These are phyloP conservation scores for Metarhizium album DNA, from an alignment of 2,329 filamentous ascomycete species.

Conservation along the genomic window DNA sequence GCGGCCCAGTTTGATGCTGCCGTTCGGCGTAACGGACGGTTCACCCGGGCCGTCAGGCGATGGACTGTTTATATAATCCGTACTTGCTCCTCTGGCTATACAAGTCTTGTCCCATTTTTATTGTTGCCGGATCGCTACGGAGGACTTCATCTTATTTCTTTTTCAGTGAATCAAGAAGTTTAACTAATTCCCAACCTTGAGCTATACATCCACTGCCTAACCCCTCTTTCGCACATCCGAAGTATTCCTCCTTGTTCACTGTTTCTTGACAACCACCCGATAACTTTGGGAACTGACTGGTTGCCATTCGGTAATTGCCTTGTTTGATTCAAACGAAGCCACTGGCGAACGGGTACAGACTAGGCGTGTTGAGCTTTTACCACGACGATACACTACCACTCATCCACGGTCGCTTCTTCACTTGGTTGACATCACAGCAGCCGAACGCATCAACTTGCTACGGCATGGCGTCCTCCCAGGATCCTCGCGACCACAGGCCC, in stretches of 20 bases:
- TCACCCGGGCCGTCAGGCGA: not conserved
- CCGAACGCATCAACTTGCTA: not conserved
- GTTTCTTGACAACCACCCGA: not conserved
- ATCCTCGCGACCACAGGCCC: constrained; percentile 1
- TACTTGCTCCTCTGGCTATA: not conserved
- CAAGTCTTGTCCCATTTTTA: not conserved
- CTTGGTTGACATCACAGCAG: not conserved
- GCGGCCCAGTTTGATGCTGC: not conserved
- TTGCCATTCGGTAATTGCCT: not conserved
- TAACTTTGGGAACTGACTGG: not conserved
- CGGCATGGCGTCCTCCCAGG: not conserved
- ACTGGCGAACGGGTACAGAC: not conserved
- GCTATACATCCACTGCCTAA: too few species aligned
- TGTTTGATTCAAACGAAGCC: not conserved
- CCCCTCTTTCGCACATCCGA: too few species aligned
- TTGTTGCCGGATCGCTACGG: not conserved
- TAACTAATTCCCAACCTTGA: too few species aligned
- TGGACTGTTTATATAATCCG: not conserved
- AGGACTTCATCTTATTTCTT: not conserved
- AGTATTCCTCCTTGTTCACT: not conserved
- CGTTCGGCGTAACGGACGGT: not conserved
- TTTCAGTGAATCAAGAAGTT: too few species aligned
- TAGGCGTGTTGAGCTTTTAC: not conserved
- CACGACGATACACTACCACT: not conserved
- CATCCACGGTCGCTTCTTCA: too few species aligned